Percentiles rank a stretch among this genome's conserved stretches.
phyloP scores from a whole-genome alignment of 2,329 filamentous ascomycete species.

The Cordyceps farinosa region DNA sequence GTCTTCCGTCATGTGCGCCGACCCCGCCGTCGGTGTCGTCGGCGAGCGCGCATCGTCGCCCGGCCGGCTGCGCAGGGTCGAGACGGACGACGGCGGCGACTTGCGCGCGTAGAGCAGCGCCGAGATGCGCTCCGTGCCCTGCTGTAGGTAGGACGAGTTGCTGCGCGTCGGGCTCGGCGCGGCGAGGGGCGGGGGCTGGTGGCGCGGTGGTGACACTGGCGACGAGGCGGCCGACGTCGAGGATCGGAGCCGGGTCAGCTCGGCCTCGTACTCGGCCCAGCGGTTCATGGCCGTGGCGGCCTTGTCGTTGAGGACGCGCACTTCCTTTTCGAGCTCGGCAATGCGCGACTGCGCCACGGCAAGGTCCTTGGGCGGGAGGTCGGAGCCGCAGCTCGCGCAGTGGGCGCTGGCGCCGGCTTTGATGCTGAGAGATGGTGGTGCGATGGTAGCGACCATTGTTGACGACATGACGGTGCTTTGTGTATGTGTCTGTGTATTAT shows the following conservation, averaged over 20 bases:
- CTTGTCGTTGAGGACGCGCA: conserved; percentile 67
- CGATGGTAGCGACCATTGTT: conserved; percentile 36
- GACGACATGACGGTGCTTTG: conserved; percentile 21
- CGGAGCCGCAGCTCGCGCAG: conserved; percentile 51
- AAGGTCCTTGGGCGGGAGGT: conserved; percentile 43
- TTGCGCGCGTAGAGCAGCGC: conserved; percentile 46
- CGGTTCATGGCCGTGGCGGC: conserved; percentile 61
- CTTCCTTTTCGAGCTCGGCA: conserved; percentile 66
- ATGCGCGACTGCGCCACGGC: conserved; percentile 56
- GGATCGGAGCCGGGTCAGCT: conserved; percentile 59
- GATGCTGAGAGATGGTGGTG: conserved; percentile 25
- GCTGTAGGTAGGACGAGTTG: conserved; percentile 41
- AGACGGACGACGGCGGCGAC: conserved; percentile 34
- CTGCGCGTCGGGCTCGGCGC: conserved; percentile 31
- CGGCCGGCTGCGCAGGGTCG: conserved; percentile 31
- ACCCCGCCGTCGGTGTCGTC: conserved; percentile 22
- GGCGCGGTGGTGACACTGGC: conserved; percentile 17
- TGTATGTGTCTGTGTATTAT: not conserved
- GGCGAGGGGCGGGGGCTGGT: conserved; percentile 18
- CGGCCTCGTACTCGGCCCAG: conserved; percentile 78
- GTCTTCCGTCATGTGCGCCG: conserved; percentile 37
- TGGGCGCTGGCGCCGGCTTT: conserved; percentile 29
- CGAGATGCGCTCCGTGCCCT: conserved; percentile 43
- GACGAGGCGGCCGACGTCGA: conserved; percentile 20
- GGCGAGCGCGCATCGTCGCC: conserved; percentile 7